Evolutionary conservation across 306 rosid genomes (phyloP), one percentile per base, ranked within the genome.

Genomic region (Delonix regia): DNA sequence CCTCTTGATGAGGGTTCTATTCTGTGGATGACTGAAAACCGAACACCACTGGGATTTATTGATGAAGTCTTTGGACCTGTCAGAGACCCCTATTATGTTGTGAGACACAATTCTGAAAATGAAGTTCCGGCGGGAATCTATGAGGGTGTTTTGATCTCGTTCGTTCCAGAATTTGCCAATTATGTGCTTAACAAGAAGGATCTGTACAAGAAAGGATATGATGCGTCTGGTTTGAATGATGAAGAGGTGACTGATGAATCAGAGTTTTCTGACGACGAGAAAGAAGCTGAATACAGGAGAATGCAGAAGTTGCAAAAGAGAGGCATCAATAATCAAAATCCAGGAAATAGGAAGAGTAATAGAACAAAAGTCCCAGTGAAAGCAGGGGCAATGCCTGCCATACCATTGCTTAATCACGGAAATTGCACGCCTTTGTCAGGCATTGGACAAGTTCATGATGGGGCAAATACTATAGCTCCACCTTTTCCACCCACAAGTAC

Each of bases 31-130:
- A 88, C 97, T 10, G 90, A 89, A 82, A 75, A 81, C 71, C 77
- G 83, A 80, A 82, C 88, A 39, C 97, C 97, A 7, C 67, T 94
- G 56, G 97, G 98, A 60, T 73, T 92, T 56, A 69, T 94, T 57
- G 97, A 94, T 83, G 98, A 94, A 74, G 91, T 94, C 53, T 94
- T 94, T 76, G 98, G 98, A 63, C 98, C 97, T 42, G 97, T 94
- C 59, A 87, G 84, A 87, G 80, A 85, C 63, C 98, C 98, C 13
- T 90, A 85, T 57, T 94, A 94, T 83, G 48, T 89, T 64, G 92
- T 92, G 78, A 85, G 98, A 80, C 85, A 84, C 83, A 92, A 94
- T 86, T 89, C 97, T 64, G 93, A 90, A 76, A 84, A 67, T 71
- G 98, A 92, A 84, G 85, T 92, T 59, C 98, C 98, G 12, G n/a